Percentiles rank a stretch among this genome's conserved stretches.
Evolutionary conservation across 768 basidiomycete genomes (phyloP).

Genomic region (Tulasnella sp.): DNA sequence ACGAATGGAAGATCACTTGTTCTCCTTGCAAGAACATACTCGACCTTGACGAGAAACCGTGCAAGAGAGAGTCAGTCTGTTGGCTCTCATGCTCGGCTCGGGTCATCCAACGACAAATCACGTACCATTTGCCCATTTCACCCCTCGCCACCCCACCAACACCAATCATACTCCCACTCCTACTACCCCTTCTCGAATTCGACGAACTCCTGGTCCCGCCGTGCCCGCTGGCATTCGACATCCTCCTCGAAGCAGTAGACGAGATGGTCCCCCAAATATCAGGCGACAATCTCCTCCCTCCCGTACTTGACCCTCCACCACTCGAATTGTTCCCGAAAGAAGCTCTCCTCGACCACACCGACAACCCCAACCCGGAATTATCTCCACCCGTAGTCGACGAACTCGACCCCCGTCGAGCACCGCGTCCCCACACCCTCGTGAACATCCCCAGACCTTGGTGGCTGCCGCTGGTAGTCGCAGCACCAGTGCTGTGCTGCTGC

Average conservation of each 20-base stretch:
- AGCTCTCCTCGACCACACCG: constrained; percentile 11
- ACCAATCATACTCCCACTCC: constrained; percentile 10
- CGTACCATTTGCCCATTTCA: constrained; percentile 7
- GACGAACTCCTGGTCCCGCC: constrained; percentile 1
- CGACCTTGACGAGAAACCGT: constrained; percentile 2
- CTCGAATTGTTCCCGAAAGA: constrained; percentile 1
- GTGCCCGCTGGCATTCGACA: background rate
- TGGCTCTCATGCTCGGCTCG: background rate
- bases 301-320: background rate
- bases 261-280: background rate
- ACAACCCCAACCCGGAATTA: constrained; percentile 1
- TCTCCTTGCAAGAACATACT: constrained; percentile 11
- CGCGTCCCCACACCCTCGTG: constrained; percentile 2
- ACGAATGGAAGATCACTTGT: constrained; percentile 13
- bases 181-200: constrained; percentile 9
- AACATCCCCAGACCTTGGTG: background rate
- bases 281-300: constrained; percentile 2
- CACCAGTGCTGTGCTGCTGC: background rate
- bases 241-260: background rate
- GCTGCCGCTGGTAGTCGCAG: background rate
- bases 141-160: constrained; percentile 3
- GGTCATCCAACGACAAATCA: background rate
- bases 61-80: background rate
- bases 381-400: constrained; percentile 1
- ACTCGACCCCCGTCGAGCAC: constrained; percentile 1